A percentile compares a stretch with the other conserved stretches of the same genome.
Evolutionary conservation across 371 early-diverging fungal species (phyloP).

Genomic region (Circinella minor): DNA sequence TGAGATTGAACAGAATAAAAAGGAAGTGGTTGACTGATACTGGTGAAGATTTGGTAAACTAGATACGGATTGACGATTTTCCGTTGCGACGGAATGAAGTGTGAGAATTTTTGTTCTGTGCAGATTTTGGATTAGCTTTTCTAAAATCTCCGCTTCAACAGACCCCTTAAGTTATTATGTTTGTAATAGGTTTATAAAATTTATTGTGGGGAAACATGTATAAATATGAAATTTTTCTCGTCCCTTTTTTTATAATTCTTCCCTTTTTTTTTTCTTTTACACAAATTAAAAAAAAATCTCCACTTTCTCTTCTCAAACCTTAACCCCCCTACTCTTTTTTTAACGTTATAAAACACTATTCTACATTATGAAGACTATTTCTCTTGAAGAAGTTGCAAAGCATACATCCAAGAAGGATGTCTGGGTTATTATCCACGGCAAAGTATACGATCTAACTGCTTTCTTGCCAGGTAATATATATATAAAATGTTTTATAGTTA

Average conservation of each 20-base stretch:
- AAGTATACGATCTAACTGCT: constrained; percentile 85
- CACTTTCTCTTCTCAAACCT: no score
- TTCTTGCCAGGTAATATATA: constrained; percentile 50
- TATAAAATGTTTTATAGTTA: no score
- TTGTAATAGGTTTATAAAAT: neutral
- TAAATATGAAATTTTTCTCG: neutral
- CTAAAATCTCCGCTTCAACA: constrained; percentile 3
- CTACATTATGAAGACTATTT: constrained; percentile 31
- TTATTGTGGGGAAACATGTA: neutral
- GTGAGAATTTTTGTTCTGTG: neutral
- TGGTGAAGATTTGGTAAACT: no score
- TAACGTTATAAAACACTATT: neutral
- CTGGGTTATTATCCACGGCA: constrained; percentile 85
- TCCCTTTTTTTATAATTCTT: neutral
- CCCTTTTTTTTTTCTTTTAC: neutral
- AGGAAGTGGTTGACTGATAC: no score
- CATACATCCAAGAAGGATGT: constrained; percentile 75
- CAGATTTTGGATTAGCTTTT: no score
- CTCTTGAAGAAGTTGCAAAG: constrained; percentile 66
- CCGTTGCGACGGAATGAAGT: neutral
- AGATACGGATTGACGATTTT: neutral
- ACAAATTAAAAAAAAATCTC: neutral
- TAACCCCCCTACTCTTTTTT: constrained; percentile 46
- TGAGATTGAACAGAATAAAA: no score
- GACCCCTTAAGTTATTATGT: no score